Percentiles rank a stretch among this genome's conserved stretches.
phyloP scores from a whole-genome alignment of 495 filamentous ascomycete species.

The Aspergillus nidulans region DNA sequence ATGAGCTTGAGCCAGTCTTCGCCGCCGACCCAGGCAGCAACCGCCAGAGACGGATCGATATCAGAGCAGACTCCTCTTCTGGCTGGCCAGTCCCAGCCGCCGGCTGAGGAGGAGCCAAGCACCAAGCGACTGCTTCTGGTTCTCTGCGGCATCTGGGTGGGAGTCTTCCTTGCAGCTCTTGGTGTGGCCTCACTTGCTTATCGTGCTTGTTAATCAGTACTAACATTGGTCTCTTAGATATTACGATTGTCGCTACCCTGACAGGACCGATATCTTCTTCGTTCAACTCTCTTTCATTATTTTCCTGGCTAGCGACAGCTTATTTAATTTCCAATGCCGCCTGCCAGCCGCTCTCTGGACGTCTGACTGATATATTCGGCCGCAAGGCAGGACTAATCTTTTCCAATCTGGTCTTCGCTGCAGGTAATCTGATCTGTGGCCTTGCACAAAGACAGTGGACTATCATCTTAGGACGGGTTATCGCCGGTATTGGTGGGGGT shows the following conservation, averaged over 20 bases:
- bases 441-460: constrained; percentile 62
- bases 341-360: constrained; percentile 77
- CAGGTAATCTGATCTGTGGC: constrained; percentile 82
- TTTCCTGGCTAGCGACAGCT: constrained; percentile 87
- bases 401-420: constrained; percentile 74
- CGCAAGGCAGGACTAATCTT: constrained; percentile 73
- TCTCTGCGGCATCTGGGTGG: constrained; percentile 58
- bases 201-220: constrained; percentile 2
- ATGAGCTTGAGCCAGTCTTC: constrained; percentile 10
- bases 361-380: constrained; percentile 84
- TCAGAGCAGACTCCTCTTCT: constrained; percentile 43
- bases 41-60: constrained; percentile 13
- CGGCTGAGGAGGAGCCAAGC: constrained; percentile 30
- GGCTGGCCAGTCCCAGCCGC: constrained; percentile 18
- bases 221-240: constrained; percentile 41
- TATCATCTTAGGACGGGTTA: constrained; percentile 75
- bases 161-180: constrained; percentile 78
- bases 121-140: constrained; percentile 42
- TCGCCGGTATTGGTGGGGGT: constrained; percentile 83
- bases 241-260: constrained; percentile 81
- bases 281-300: constrained; percentile 75
- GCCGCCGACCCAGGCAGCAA: constrained; percentile 5
- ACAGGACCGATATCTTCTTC: constrained; percentile 80
- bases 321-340: constrained; percentile 91
- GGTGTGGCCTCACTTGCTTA: constrained; percentile 30